Evolutionary conservation across 1,139 yeast species (phyloP).

Genomic region (Suhomyces bribrorum): DNA sequence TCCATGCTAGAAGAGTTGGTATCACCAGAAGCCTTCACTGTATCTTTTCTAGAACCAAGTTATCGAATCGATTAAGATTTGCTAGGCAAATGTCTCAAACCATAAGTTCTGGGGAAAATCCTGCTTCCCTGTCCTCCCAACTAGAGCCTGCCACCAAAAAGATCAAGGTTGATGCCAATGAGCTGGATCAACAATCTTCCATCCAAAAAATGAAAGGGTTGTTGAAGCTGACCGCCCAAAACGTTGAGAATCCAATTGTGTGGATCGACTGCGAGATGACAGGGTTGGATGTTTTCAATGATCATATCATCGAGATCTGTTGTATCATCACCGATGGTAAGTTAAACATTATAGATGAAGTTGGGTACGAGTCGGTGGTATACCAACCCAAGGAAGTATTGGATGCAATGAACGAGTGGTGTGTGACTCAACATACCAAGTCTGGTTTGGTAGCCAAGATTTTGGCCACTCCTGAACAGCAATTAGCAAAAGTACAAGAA

Average conservation of each 20-base stretch:
- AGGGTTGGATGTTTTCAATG: constrained; percentile 75
- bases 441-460: constrained; percentile 81
- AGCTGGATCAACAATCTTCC: not conserved
- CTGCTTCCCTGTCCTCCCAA: too few relatives aligned
- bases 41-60: not conserved
- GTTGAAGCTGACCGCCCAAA: constrained; percentile 6
- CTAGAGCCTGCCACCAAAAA: constrained; percentile 7
- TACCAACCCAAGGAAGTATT: constrained; percentile 66
- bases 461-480: constrained; percentile 51
- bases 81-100: constrained; percentile 2
- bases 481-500: constrained; percentile 58
- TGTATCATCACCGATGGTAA: constrained; percentile 86
- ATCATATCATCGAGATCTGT: constrained; percentile 84
- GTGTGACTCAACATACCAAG: constrained; percentile 71
- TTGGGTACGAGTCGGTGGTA: constrained; percentile 79
- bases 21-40: not conserved
- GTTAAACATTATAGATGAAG: constrained; percentile 62
- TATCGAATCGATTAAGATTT: not conserved
- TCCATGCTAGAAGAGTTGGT: not conserved
- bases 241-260: constrained; percentile 41
- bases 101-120: too few relatives aligned
- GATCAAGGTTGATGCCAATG: constrained; percentile 1
- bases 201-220: constrained; percentile 6
- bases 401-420: constrained; percentile 85
- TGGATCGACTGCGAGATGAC: constrained; percentile 94